Evolutionary conservation across 495 filamentous ascomycete species (phyloP).

Genomic region (Physcia stellaris): DNA sequence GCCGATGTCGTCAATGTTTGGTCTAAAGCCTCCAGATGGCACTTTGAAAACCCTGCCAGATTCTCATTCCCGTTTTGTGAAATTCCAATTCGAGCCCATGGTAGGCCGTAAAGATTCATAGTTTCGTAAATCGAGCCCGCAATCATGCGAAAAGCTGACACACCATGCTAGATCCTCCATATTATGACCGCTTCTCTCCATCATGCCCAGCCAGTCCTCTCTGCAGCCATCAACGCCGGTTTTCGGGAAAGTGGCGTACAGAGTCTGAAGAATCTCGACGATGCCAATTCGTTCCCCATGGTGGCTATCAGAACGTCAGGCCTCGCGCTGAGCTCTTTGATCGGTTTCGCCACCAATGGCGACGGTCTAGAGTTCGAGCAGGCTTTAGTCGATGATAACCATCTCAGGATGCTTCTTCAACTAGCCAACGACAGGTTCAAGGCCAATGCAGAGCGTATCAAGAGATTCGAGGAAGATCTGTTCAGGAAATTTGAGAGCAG

Average conservation of each 20-base stretch:
- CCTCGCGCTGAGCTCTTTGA: conserved; percentile 61
- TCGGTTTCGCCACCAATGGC: conserved; percentile 42
- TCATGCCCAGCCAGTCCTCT: conserved; percentile 57
- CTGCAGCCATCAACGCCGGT: conserved; percentile 62
- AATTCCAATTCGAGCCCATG: conserved; percentile 92
- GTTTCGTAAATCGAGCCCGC: not conserved
- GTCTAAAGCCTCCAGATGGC: conserved; percentile 22
- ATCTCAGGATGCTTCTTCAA: conserved; percentile 47
- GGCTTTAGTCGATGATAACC: conserved; percentile 36
- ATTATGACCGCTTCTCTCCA: conserved; percentile 58
- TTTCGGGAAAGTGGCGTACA: conserved; percentile 79
- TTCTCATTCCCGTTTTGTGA: conserved; percentile 45
- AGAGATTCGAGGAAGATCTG: conserved; percentile 39
- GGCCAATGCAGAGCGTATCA: conserved; percentile 57
- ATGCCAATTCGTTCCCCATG: conserved; percentile 44
- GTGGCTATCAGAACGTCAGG: conserved; percentile 74
- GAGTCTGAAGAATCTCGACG: conserved; percentile 27
- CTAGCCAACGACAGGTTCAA: conserved; percentile 66
- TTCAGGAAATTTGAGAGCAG: conserved; percentile 20
- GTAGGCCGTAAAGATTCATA: conserved; percentile 30
- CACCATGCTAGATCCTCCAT: conserved; percentile 60
- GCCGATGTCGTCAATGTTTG: conserved; percentile 21
- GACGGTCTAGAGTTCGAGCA: conserved; percentile 18
- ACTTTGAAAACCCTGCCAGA: conserved; percentile 15
- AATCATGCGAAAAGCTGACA: not conserved